Evolutionary conservation across 2,329 filamentous ascomycete species (phyloP), one percentile per base, ranked within the genome.

Genomic region (Xylaria multiplex): DNA sequence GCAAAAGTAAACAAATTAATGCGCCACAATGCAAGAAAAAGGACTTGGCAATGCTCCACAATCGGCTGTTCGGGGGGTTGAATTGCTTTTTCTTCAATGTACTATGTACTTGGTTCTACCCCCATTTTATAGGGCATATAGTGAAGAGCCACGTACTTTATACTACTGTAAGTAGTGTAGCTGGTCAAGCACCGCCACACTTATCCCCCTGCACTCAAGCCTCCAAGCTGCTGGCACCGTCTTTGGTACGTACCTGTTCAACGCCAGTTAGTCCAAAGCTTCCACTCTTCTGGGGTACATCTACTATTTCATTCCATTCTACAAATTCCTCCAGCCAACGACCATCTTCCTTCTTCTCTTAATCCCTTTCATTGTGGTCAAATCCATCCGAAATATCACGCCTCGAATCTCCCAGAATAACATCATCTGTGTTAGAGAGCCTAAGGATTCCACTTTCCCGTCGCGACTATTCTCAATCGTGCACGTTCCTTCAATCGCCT

Each of bases 1-100:
- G 64, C 19, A 50, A 61, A 64, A 60, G 65, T 68, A 68, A 68
- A 68, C 66, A 68, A 68, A 66, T 42, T 24, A 9, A 58, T 59
- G 50, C 59, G 56, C 63, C 64, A 54, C 57, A 59, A 46, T 50
- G 50, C 50, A 42, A 49, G 37, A 45, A 43, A 11, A 11, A 11
- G 2, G 4, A 24, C 16, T 2, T 54, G 9, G 40, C 1, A 1
- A 14, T 45, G 43, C 16, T 22, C 35, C 35, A 54, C 46, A 2
- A 43, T 35, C 24, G 43, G 16, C 9, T 27, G 27, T 4, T 45
- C 8, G n/a, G n/a, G 8, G 37, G 43, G 9, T 35, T 35, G 32
- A 9, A 35, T 35, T 35, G 32, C 32, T 35, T 35, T 35, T 35
- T 35, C n/a, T 22, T 19, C 8, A n/a, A 22, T 19, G 43, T 19